Evolutionary conservation across 495 filamentous ascomycete genomes (phyloP).

Genomic region (Rhypophila decipiens): DNA sequence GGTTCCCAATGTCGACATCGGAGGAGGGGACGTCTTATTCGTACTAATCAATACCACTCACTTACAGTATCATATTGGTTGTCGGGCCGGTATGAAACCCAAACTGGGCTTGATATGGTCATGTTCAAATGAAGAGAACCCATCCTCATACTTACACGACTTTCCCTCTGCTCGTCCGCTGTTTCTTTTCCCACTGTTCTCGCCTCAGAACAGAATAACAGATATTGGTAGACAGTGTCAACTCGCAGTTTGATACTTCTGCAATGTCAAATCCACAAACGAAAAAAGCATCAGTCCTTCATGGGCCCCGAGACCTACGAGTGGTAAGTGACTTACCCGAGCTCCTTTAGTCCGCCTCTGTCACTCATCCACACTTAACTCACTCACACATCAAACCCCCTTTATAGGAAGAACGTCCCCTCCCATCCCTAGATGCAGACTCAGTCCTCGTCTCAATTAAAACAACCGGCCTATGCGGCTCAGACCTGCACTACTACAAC

Average conservation of each 20-base stretch:
- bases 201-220: no score
- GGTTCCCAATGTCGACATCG: no score
- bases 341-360: not conserved
- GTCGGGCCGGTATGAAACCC: not conserved
- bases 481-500: slow-evolving; percentile 62
- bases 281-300: slow-evolving; percentile 62
- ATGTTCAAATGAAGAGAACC: no score
- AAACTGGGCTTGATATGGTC: not conserved
- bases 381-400: not conserved
- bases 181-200: no score
- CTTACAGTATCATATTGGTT: no score
- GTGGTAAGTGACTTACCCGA: slow-evolving; percentile 40
- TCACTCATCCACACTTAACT: not conserved
- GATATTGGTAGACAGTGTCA: no score
- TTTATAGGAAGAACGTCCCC: slow-evolving; percentile 39
- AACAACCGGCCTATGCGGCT: slow-evolving; percentile 60
- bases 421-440: slow-evolving; percentile 33
- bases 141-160: no score
- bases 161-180: no score
- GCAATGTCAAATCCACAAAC: slow-evolving; percentile 26
- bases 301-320: slow-evolving; percentile 62
- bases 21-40: no score
- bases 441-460: slow-evolving; percentile 55
- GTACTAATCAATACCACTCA: no score
- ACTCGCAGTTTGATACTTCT: no score